Conservation (phyloP, 192 early-diverging fungal species). For the Globomyces pollinis-pini region DNA sequence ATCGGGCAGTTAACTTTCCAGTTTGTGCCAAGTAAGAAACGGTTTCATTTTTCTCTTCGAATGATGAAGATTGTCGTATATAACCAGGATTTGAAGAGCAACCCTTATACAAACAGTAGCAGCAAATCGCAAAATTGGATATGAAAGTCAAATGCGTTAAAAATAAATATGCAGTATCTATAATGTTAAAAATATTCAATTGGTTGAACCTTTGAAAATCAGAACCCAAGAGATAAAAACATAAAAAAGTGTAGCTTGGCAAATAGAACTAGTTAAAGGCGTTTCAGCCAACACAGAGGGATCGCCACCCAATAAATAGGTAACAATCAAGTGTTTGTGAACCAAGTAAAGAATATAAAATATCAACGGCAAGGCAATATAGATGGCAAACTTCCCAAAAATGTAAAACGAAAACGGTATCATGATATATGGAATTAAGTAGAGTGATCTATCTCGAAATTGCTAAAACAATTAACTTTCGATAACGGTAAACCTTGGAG, state of each 20-base stretch:
- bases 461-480: conserved; percentile 33
- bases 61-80: conserved; percentile 44
- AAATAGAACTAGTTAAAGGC: conserved; percentile 78
- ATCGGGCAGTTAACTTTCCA: conserved; percentile 60
- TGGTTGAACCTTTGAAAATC: conserved; percentile 59
- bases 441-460: conserved; percentile 60
- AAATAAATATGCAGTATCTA: conserved; percentile 22
- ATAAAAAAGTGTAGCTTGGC: conserved; percentile 78
- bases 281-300: conserved; percentile 49
- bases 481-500: not conserved
- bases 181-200: not conserved
- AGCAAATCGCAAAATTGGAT: conserved; percentile 43
- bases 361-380: conserved; percentile 60
- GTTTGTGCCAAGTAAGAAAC: conserved; percentile 62
- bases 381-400: conserved; percentile 66
- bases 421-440: conserved; percentile 58
- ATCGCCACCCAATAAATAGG: conserved; percentile 44
- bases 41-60: conserved; percentile 30
- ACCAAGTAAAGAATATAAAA: conserved; percentile 35
- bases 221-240: conserved; percentile 57
- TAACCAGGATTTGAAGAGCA: conserved; percentile 73
- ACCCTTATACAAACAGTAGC: conserved; percentile 73
- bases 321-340: conserved; percentile 52
- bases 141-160: conserved; percentile 64
- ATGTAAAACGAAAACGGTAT: conserved; percentile 51